A percentile compares a stretch with the other conserved stretches of the same genome.
These are phyloP conservation scores for Penicillium verhagenii DNA, from an alignment of 495 filamentous ascomycete species.

Conservation along the genomic window DNA sequence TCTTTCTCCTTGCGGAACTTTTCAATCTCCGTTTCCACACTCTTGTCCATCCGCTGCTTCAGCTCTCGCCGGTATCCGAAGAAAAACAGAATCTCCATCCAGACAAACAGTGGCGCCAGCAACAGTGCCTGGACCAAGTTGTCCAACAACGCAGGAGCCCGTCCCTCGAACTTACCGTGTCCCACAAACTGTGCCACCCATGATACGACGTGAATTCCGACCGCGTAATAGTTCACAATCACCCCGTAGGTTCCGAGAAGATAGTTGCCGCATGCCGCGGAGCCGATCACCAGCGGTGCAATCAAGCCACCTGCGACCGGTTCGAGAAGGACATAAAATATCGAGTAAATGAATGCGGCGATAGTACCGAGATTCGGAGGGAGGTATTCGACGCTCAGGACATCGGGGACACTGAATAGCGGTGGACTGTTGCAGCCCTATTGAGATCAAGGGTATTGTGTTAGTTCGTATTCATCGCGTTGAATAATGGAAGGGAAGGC, in stretches of 20 bases:
- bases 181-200: slow-evolving; percentile 92
- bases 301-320: slow-evolving; percentile 81
- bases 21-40: slow-evolving; percentile 61
- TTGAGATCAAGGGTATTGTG: background rate
- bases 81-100: slow-evolving; percentile 90
- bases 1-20: slow-evolving; percentile 40
- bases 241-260: slow-evolving; percentile 64
- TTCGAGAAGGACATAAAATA: slow-evolving; percentile 88
- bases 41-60: slow-evolving; percentile 72
- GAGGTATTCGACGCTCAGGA: slow-evolving; percentile 70
- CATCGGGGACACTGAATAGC: slow-evolving; percentile 67
- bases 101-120: slow-evolving; percentile 97
- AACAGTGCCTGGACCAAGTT: slow-evolving; percentile 89
- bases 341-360: slow-evolving; percentile 66
- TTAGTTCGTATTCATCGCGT: slow-evolving; percentile 5
- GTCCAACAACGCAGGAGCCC: slow-evolving; percentile 85
- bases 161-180: slow-evolving; percentile 84
- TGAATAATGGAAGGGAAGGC: slow-evolving; percentile 17
- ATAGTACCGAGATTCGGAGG: slow-evolving; percentile 80
- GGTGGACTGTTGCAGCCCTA: slow-evolving; percentile 76
- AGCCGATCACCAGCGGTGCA: slow-evolving; percentile 68
- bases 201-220: slow-evolving; percentile 63
- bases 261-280: slow-evolving; percentile 72
- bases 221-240: slow-evolving; percentile 67
- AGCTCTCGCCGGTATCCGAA: slow-evolving; percentile 89